phyloP scores from a whole-genome alignment of 202 grass and related monocot genomes.

The Bolboschoenoplectus hybrid region DNA sequence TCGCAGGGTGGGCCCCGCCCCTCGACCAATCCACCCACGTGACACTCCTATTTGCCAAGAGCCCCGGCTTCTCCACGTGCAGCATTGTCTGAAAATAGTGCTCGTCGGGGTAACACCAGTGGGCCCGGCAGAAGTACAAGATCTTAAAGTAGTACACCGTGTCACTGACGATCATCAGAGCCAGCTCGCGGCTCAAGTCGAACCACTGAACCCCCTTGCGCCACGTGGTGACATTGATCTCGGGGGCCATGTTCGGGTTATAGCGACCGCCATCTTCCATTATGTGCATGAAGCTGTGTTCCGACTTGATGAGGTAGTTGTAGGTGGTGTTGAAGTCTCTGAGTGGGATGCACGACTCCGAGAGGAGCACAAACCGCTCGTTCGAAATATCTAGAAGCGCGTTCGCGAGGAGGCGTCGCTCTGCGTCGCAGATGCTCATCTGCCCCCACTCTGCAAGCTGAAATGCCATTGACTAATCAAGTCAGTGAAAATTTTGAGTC shows the following conservation, averaged over 20 bases:
- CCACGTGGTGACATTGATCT: constrained; percentile 57
- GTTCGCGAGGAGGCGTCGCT: constrained; percentile 82
- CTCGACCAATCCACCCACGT: constrained; percentile 75
- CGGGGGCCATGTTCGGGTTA: constrained; percentile 60
- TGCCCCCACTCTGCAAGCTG: constrained; percentile 64
- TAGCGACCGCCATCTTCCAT: constrained; percentile 58
- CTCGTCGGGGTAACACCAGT: constrained; percentile 84
- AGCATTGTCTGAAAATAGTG: constrained; percentile 77
- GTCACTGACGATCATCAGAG: constrained; percentile 51
- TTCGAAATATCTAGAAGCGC: constrained; percentile 92
- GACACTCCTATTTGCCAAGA: constrained; percentile 72
- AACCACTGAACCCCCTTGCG: constrained; percentile 84
- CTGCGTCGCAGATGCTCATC: constrained; percentile 72
- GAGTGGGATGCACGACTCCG: constrained; percentile 83
- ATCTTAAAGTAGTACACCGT: constrained; percentile 58
- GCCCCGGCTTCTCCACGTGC: constrained; percentile 44
- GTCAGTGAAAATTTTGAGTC: background rate
- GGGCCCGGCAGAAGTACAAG: constrained; percentile 53
- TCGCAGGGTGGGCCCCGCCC: constrained; percentile 62
- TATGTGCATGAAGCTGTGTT: constrained; percentile 73
- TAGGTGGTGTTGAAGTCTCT: constrained; percentile 72
- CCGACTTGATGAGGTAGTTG: constrained; percentile 64
- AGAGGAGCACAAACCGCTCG: constrained; percentile 84
- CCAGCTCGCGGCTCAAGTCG: constrained; percentile 62
- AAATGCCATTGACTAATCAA: background rate